Evolutionary conservation across 208 protist genomes (phyloP).

Genomic region (Acanthamoeba castellanii): DNA sequence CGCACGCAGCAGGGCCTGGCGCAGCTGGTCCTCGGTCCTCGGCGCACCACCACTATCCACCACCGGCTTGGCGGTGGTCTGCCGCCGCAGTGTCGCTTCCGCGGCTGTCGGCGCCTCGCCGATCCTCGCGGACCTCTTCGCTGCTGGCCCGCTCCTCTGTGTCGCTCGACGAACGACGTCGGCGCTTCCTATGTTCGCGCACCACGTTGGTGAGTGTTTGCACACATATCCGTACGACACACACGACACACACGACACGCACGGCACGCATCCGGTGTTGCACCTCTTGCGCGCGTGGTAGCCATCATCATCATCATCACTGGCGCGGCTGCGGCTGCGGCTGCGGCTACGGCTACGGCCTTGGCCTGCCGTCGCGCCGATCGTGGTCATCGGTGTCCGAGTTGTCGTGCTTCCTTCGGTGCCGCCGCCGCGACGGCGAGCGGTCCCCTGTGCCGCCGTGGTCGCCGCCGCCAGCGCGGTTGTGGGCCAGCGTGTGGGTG

Average conservation of each 20-base stretch:
- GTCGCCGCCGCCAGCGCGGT: neutral
- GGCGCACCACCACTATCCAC: too few relatives aligned
- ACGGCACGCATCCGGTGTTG: neutral
- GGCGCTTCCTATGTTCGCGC: too few relatives aligned
- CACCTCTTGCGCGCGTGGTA: neutral
- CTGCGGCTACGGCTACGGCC: neutral
- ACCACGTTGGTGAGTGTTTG: too few relatives aligned
- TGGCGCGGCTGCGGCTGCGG: neutral
- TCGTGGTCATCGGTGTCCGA: neutral
- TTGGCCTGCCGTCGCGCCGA: neutral
- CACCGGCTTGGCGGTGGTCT: too few relatives aligned
- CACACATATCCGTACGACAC: too few relatives aligned
- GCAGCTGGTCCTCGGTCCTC: too few relatives aligned
- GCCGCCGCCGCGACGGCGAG: neutral
- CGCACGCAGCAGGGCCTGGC: neutral
- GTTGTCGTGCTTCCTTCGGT: neutral
- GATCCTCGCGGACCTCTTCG: too few relatives aligned
- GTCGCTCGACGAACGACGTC: neutral
- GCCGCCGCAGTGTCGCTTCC: too few relatives aligned
- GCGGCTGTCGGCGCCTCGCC: too few relatives aligned
- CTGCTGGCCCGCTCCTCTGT: neutral
- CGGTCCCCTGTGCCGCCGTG: neutral
- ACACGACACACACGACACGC: neutral
- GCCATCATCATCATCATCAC: neutral
- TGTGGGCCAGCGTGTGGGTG: constrained; percentile 34